These are phyloP conservation scores for Saccharomycopsis selenospora DNA, from an alignment of 805 yeast genomes.

Conservation along the genomic window DNA sequence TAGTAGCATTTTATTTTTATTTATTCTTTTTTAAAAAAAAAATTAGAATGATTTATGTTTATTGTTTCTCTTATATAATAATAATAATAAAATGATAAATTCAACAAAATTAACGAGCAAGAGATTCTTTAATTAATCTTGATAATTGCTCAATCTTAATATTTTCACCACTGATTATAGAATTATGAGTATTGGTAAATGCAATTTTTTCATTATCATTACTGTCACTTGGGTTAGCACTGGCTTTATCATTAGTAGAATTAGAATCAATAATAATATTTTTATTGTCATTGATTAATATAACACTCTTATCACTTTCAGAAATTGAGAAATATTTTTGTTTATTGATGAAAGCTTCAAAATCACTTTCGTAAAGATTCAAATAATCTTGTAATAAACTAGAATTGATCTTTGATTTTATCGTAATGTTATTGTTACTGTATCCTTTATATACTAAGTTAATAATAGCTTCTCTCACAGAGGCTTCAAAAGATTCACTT, in stretches of 20 bases:
- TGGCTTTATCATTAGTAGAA: background rate
- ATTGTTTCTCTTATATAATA: too few species aligned
- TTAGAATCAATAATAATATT: conserved; percentile 6
- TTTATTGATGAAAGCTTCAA: conserved; percentile 5
- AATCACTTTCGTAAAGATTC: conserved; percentile 19
- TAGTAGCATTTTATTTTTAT: too few species aligned
- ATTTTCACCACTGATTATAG: conserved; percentile 17
- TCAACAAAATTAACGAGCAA: too few species aligned
- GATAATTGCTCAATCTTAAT: conserved; percentile 19
- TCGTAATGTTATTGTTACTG: conserved; percentile 11
- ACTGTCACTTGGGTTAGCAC: background rate
- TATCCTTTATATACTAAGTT: conserved; percentile 17
- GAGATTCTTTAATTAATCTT: conserved; percentile 18
- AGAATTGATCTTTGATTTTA: conserved; percentile 13
- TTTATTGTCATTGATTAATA: conserved; percentile 16
- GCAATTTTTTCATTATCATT: background rate
- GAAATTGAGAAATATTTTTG: conserved; percentile 10
- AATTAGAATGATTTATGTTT: too few species aligned
- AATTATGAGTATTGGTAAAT: conserved; percentile 11
- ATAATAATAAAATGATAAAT: too few species aligned
- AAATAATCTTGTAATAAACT: conserved; percentile 16
- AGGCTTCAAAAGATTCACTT: conserved; percentile 10
- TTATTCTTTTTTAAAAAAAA: too few species aligned
- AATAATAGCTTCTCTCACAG: conserved; percentile 13
- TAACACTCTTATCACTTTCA: conserved; percentile 4